Base-by-base conservation (phyloP, 2,329 filamentous ascomycete species). In the Botrytis deweyae region DNA sequence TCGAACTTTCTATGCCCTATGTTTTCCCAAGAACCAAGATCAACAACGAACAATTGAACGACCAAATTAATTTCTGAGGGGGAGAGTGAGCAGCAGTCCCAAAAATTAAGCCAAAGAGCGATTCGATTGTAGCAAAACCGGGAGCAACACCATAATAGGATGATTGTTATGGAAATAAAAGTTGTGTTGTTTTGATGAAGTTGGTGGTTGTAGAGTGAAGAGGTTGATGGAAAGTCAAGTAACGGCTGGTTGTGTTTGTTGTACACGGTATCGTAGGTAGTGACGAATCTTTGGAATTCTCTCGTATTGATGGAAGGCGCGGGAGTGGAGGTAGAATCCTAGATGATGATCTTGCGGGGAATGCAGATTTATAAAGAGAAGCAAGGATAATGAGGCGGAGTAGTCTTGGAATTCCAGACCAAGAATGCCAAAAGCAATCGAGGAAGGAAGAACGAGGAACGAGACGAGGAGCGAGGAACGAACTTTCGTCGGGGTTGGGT, bases 271-370 rank as follows among this genome's bases (percentile, higher is more conserved):
- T 29, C 29, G 29, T 29, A 58, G 22, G 25, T 33, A 40, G 64
- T 52, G 33, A 49, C 38, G 16, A 20, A 36, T 55, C 16, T 40
- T 8, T 66, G 44, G 44, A 66, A 66, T 66, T 66, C 64, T 38
- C 46, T 68, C n/a, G 46, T 40, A 55, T 68, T 22, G 5, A 59
- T 69, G 66, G 46, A 58, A 68, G n/a, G 49, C 16, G 36, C 18
- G n/a, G 36, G 58, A 58, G 49, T 42, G 8, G 33, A 33, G 38
- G 49, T 33, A 10, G n/a, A 33, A 29, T 33, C n/a, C 20, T 33
- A 20, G 59, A n/a, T 20, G 63, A 65, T 68, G 65, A 68, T 68
- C 46, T 68, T 25, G 65, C 36, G 66, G 66, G 66, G 66, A 68
- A 68, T 68, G 66, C 7, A 22, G 66, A 18, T 68, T 58, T 55